Conservation (phyloP, 345 rosid genomes). For the Murraya koenigii region DNA sequence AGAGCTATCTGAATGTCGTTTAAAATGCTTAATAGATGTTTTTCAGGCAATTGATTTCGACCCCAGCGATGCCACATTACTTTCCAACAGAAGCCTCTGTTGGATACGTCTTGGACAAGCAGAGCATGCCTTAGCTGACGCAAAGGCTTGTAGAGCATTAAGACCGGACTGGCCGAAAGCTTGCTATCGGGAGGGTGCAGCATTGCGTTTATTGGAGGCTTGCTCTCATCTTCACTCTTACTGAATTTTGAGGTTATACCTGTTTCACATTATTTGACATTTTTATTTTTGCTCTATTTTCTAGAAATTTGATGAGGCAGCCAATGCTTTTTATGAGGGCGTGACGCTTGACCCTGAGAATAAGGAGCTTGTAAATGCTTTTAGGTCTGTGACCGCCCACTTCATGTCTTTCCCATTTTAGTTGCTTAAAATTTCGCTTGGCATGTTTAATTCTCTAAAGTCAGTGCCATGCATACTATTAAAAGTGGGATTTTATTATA, state of each 20-base stretch:
- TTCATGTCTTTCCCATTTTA: neutral
- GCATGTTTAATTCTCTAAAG: neutral
- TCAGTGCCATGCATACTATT: neutral
- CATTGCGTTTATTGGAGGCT: conserved; percentile 72
- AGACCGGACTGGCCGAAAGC: conserved; percentile 86
- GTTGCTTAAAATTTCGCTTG: neutral
- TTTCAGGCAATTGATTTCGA: conserved; percentile 84
- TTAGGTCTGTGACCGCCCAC: conserved; percentile 50
- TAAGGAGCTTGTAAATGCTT: conserved; percentile 64
- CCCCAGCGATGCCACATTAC: conserved; percentile 63
- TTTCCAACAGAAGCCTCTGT: conserved; percentile 87
- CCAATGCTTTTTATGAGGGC: conserved; percentile 83
- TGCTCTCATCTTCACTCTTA: conserved; percentile 1
- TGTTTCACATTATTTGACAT: neutral
- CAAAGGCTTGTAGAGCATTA: conserved; percentile 63
- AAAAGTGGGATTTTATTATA: neutral
- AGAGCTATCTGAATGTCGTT: neutral
- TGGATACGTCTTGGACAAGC: conserved; percentile 74
- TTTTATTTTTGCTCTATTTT: conserved; percentile 8
- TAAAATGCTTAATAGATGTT: neutral
- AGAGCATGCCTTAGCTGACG: conserved; percentile 82
- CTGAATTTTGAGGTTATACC: neutral
- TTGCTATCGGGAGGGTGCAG: conserved; percentile 93
- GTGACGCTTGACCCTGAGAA: conserved; percentile 70
- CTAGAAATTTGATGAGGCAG: conserved; percentile 84